Evolutionary conservation across 768 basidiomycete species (phyloP), one percentile per base, ranked within the genome.

Genomic region (Rhizopogon salebrosus): DNA sequence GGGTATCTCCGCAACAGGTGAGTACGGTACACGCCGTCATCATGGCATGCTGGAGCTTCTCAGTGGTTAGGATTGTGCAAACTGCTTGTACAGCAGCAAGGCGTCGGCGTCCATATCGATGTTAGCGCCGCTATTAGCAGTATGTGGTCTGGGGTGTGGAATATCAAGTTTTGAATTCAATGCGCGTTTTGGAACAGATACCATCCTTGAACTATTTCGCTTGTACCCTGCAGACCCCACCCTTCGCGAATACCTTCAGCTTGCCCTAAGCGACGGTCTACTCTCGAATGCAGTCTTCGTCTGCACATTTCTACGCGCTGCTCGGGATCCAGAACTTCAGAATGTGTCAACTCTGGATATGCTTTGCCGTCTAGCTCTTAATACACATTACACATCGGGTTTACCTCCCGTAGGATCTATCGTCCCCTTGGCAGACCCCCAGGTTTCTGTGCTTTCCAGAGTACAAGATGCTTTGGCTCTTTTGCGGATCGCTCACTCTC

Each of bases 41-140:
- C n/a, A 18, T 34, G 45, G 20, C 22, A 22, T 46, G 22, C 31
- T 23, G 31, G 45, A 46, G 31, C 45, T 43, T 54, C 31, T n/a
- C 55, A 89, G 89, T 91, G 88, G 88, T 64, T 83, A 20, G 75
- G 71, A 23, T 69, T 89, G 8, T 85, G 83, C 65, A 82, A 79
- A 58, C 64, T 88, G 49, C 77, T 80, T 62, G 70, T 87, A 16
- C 74, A 78, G 24, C 84, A 79, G 63, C 72, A 77, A 54, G 66
- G 66, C 13, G 52, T 60, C 24, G 65, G 72, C 27, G 23, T 34
- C 48, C 14, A 26, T n/a, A 50, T 26, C 31, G 71, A 72, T 41
- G 65, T 79, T n/a, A 80, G 84, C 56, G 72, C 70, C 20, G 74
- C 79, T 29, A 71, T 88, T 41, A 85, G 82, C 65, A 86, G 87